Percentiles rank a stretch among this genome's conserved stretches.
Evolutionary conservation across 306 rosid genomes (phyloP).

Genomic region (Lagenaria siceraria): DNA sequence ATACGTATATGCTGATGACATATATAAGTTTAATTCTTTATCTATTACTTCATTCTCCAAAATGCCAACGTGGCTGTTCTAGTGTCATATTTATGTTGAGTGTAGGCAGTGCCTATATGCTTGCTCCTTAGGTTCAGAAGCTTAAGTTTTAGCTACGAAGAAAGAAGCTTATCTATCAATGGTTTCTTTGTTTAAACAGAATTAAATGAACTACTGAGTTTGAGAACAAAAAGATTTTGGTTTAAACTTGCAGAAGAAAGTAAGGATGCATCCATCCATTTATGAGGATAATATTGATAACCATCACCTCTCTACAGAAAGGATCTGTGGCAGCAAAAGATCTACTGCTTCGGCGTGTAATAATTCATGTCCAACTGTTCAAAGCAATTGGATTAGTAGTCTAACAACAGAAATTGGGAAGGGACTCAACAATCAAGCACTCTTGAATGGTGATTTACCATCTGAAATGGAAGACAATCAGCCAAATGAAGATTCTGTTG

Average conservation of each 20-base stretch:
- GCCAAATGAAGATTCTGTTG: conserved; percentile 11
- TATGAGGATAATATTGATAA: conserved; percentile 43
- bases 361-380: conserved; percentile 26
- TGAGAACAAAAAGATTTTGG: conserved; percentile 11
- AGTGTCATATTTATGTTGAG: background rate
- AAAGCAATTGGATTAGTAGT: conserved; percentile 12
- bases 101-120: background rate
- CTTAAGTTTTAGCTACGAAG: background rate
- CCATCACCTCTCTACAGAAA: conserved; percentile 21
- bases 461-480: background rate
- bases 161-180: conserved; percentile 1
- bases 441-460: conserved; percentile 7
- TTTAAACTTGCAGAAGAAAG: conserved; percentile 64
- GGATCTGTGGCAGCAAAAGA: conserved; percentile 49
- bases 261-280: conserved; percentile 74
- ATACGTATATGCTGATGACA: background rate
- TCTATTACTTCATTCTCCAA: background rate
- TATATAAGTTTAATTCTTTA: background rate
- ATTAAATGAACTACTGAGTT: background rate
- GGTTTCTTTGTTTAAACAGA: background rate
- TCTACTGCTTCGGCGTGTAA: conserved; percentile 27
- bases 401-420: conserved; percentile 16
- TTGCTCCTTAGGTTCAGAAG: background rate
- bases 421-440: conserved; percentile 17
- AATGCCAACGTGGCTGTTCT: background rate